phyloP scores from a whole-genome alignment of 2,329 filamentous ascomycete genomes.

The Alternaria novae-zelandiae region DNA sequence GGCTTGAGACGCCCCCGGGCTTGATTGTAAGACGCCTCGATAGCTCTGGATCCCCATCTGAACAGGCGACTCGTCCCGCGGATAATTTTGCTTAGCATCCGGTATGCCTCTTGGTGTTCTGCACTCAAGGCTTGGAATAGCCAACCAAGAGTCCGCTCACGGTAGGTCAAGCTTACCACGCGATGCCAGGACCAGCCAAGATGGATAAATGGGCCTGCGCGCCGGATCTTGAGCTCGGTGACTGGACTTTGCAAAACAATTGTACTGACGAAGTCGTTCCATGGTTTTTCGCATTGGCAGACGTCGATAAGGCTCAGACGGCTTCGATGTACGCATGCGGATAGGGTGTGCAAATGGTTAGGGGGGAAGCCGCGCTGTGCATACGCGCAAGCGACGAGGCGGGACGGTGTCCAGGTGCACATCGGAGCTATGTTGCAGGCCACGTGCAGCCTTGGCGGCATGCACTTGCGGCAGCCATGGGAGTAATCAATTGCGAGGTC shows the following conservation, averaged over 20 bases:
- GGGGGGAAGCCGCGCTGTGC: background rate
- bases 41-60: background rate
- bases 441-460: background rate
- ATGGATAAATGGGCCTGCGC: constrained; percentile 23
- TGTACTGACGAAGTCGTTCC: background rate
- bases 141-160: constrained; percentile 4
- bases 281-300: background rate
- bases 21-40: background rate
- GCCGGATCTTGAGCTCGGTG: constrained; percentile 10
- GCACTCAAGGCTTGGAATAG: background rate
- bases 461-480: background rate
- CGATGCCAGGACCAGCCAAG: constrained; percentile 20
- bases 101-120: constrained; percentile 1
- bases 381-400: background rate
- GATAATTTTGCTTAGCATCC: constrained; percentile 15
- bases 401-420: background rate
- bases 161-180: constrained; percentile 7
- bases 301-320: background rate
- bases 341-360: background rate
- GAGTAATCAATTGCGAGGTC: background rate
- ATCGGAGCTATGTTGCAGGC: background rate
- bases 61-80: constrained; percentile 20
- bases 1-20: constrained; percentile 3
- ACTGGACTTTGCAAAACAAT: background rate
- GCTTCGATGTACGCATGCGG: background rate